Base-by-base conservation (phyloP, 768 basidiomycete species). In the Mycena latifolia region DNA sequence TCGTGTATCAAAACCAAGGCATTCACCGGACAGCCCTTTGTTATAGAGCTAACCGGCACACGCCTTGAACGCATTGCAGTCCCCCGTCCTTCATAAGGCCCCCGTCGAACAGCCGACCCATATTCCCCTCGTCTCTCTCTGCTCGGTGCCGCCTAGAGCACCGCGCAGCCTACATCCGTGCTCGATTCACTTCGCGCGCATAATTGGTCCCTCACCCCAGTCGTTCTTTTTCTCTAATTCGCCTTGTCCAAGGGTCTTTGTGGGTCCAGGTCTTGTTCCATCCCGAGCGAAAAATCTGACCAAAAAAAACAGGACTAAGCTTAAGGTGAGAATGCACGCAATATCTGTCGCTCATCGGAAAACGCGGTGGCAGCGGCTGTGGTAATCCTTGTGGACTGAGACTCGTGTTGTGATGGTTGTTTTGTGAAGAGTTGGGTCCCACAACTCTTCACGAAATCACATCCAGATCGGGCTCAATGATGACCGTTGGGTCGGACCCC, bases 171-270 rank as follows among this genome's bases (percentile, higher is more conserved):
- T 68, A 65, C 65, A 54, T 52, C 64, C 71, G 70, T 79, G 77
- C 83, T 85, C 85, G 84, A 82, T 87, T 87, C 76, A 79, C 73
- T 86, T 84, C 84, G 84, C 85, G 84, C 70, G 81, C 78, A 73
- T 72, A 77, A 79, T 78, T 76, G 78, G 74, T 77, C 29, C 58
- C 71, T 70, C 70, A 73, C 73, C 66, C 62, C 71, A 74, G 74
- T 72, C 74, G 60, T 70, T 74, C 74, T 33, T 74, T 74, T 66
- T 12, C 14, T 43, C 51, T 58, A 52, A 47, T 39, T 28, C 29
- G 33, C 22, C 31, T 28, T 20, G 27, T 41, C 43, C 55, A 57
- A 12, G 11, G 11, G 10, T 47, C 18, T 27, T 65, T 66, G 65
- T 66, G 39, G 58, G 65, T 66, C 59, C 63, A 27, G 20, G 37